phyloP scores from a whole-genome alignment of 75 land plant species.

The Pinus tabuliformis region DNA sequence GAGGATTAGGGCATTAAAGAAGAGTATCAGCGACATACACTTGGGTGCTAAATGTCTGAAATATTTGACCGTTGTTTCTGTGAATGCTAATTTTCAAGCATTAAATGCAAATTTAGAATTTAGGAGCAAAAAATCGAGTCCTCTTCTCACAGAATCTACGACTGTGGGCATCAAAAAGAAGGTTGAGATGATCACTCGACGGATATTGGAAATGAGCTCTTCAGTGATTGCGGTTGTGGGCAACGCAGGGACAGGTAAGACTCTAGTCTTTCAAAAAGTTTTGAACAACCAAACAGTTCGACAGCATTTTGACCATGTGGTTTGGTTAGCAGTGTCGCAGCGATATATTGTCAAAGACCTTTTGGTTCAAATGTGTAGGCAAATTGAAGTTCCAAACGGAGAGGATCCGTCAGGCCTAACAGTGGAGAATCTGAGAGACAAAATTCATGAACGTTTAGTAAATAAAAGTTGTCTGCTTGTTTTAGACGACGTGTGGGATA shows the following conservation, averaged over 20 bases:
- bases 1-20: background rate
- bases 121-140: background rate
- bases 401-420: background rate
- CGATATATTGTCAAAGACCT: background rate
- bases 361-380: background rate
- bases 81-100: background rate
- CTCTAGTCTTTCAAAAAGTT: background rate
- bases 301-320: background rate
- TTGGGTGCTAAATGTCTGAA: background rate
- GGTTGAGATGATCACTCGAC: background rate
- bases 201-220: background rate
- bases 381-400: background rate
- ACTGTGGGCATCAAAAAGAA: background rate
- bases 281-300: background rate
- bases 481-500: background rate
- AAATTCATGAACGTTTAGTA: background rate
- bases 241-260: background rate
- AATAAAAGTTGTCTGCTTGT: background rate
- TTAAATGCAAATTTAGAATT: background rate
- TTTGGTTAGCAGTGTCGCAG: slow-evolving; percentile 3
- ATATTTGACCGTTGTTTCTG: background rate
- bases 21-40: background rate
- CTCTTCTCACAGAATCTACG: background rate
- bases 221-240: background rate
- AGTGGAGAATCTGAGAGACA: background rate